Conservation (phyloP, 1,284 basidiomycete species). For the Ustilago xerochloae region DNA sequence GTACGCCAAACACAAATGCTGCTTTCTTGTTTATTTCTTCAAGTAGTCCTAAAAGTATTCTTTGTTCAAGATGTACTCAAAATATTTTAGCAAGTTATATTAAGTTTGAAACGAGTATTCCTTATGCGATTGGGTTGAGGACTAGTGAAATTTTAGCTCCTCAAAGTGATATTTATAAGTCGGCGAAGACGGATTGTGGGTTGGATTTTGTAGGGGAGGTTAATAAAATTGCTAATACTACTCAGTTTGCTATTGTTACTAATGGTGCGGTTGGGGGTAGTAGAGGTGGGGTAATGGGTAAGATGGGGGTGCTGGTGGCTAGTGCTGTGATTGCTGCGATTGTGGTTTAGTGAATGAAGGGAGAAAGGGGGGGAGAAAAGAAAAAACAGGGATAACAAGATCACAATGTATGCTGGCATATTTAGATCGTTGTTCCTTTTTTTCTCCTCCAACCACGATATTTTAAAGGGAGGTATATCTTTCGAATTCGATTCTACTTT, state of each 20-base stretch:
- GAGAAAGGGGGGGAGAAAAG: background rate
- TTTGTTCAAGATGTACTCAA: constrained; percentile 59
- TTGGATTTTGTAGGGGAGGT: constrained; percentile 39
- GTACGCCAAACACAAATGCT: constrained; percentile 47
- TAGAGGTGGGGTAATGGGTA: constrained; percentile 5
- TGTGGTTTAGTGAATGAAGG: constrained; percentile 6
- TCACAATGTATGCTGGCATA: constrained; percentile 37
- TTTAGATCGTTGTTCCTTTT: too few relatives aligned
- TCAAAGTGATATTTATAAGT: constrained; percentile 57
- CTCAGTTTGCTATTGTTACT: constrained; percentile 49
- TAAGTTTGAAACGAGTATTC: constrained; percentile 60
- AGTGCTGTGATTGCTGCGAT: constrained; percentile 23
- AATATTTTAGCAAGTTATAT: constrained; percentile 60
- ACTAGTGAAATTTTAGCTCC: constrained; percentile 49
- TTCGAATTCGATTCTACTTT: too few relatives aligned
- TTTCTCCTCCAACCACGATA: too few relatives aligned
- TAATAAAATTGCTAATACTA: constrained; percentile 55
- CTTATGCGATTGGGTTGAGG: constrained; percentile 59
- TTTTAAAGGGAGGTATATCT: too few relatives aligned
- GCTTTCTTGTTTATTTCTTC: constrained; percentile 62
- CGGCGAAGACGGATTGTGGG: constrained; percentile 49
- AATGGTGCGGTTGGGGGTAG: constrained; percentile 7
- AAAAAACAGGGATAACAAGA: too few relatives aligned
- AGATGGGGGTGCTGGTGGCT: constrained; percentile 7
- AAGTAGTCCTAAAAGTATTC: constrained; percentile 43